Conservation (phyloP, 139 green algal species). For the Chlorella sp. region DNA sequence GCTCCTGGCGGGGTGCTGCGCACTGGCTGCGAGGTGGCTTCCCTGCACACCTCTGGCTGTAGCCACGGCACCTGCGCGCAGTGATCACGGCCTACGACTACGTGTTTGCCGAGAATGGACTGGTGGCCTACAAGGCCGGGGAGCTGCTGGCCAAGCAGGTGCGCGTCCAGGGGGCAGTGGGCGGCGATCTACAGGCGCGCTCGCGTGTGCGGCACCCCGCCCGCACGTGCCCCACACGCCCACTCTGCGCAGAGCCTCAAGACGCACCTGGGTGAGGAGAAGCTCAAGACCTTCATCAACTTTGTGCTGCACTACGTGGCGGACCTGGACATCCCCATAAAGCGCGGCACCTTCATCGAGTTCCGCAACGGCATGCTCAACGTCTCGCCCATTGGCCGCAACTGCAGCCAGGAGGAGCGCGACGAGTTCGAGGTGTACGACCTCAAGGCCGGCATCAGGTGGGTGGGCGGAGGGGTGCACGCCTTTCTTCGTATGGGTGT, state of each 20-base stretch:
- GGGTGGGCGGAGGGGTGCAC: background rate
- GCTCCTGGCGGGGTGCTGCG: background rate
- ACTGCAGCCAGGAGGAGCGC: conserved; percentile 95
- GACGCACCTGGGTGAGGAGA: conserved; percentile 68
- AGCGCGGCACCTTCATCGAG: conserved; percentile 98
- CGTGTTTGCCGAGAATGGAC: conserved; percentile 95
- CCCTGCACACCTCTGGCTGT: background rate
- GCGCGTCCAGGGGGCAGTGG: too few species aligned
- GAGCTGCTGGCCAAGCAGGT: conserved; percentile 59
- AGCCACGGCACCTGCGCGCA: conserved; percentile 25
- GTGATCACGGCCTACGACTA: conserved; percentile 84
- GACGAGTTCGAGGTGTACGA: conserved; percentile 95
- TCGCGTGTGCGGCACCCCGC: too few species aligned
- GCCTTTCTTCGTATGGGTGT: background rate
- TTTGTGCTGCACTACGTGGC: conserved; percentile 91
- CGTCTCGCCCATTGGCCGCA: conserved; percentile 93
- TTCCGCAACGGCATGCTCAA: conserved; percentile 99
- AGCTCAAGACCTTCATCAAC: conserved; percentile 88
- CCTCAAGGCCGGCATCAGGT: conserved; percentile 59
- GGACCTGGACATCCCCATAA: conserved; percentile 97
- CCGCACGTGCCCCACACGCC: too few species aligned
- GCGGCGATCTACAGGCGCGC: too few species aligned
- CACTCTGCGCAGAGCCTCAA: conserved; percentile 65
- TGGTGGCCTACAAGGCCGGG: conserved; percentile 88
- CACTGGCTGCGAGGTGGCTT: background rate